These are phyloP conservation scores for Acacia concinna DNA, from an alignment of 331 rosid genomes.

Conservation along the genomic window DNA sequence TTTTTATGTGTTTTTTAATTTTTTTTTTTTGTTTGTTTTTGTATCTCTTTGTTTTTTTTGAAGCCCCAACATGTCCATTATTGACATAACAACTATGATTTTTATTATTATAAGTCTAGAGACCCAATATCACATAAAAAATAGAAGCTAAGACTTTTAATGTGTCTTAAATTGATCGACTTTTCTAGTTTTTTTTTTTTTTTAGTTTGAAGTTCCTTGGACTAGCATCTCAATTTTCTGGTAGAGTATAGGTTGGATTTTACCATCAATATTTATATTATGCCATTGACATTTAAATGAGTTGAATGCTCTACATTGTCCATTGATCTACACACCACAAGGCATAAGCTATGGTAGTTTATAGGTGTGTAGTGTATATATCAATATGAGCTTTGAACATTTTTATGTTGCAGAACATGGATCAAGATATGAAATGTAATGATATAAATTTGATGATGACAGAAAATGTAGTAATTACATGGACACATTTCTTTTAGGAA, in stretches of 20 bases:
- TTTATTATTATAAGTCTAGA: no score
- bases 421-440: neutral
- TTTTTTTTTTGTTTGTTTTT: no score
- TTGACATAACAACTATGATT: no score
- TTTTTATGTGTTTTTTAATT: no score
- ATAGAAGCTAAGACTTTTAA: no score
- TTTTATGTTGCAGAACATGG: neutral
- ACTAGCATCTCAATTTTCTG: neutral
- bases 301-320: slow-evolving; percentile 3
- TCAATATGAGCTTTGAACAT: neutral
- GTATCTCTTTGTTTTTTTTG: no score
- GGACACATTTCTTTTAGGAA: neutral
- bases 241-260: neutral
- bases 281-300: neutral
- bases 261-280: neutral
- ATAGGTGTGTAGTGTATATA: neutral
- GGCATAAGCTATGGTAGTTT: neutral
- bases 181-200: no score
- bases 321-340: neutral
- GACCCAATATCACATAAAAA: no score
- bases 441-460: neutral
- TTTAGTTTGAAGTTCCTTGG: no score
- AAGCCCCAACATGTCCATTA: no score
- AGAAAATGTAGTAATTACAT: neutral
- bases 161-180: no score